phyloP scores from a whole-genome alignment of 352 stramenopile species.

The Pythium guiyangense region DNA sequence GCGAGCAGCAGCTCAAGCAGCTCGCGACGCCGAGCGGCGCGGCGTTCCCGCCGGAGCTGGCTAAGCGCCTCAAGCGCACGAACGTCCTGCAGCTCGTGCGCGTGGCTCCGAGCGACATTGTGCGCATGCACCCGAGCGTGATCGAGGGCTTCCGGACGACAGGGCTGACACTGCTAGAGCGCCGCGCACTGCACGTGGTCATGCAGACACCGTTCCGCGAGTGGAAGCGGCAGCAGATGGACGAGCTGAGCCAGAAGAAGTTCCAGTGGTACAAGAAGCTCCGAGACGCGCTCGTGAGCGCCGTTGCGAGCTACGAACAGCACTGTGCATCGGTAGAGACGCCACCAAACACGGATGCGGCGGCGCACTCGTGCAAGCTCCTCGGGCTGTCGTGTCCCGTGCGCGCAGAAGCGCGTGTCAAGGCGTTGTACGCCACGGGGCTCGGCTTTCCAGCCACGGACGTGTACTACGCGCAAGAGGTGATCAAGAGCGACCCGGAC shows the following conservation, averaged over 20 bases:
- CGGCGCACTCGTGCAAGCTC: conserved; percentile 30
- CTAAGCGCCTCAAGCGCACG: conserved; percentile 85
- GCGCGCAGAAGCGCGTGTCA: conserved; percentile 29
- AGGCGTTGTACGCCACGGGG: conserved; percentile 37
- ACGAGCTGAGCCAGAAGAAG: conserved; percentile 82
- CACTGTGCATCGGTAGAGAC: conserved; percentile 12
- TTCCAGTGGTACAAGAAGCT: conserved; percentile 80
- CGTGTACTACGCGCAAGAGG: conserved; percentile 43
- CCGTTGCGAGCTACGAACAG: conserved; percentile 23
- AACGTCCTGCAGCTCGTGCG: conserved; percentile 85
- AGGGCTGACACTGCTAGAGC: conserved; percentile 76
- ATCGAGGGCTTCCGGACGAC: conserved; percentile 58
- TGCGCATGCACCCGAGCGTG: conserved; percentile 80
- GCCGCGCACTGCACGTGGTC: conserved; percentile 80
- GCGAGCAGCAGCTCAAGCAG: conserved; percentile 57
- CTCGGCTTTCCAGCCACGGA: conserved; percentile 46
- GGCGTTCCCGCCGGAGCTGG: conserved; percentile 60
- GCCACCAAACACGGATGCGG: not conserved
- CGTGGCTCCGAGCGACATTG: conserved; percentile 62
- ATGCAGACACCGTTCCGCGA: conserved; percentile 42
- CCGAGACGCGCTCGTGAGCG: conserved; percentile 46
- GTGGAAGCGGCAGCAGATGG: conserved; percentile 78
- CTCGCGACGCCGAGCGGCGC: conserved; percentile 53
- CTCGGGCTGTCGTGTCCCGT: conserved; percentile 50
- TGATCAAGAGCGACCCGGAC: conserved; percentile 70